Evolutionary conservation across 345 rosid genomes (phyloP).

Genomic region (Eucalyptus globulus): DNA sequence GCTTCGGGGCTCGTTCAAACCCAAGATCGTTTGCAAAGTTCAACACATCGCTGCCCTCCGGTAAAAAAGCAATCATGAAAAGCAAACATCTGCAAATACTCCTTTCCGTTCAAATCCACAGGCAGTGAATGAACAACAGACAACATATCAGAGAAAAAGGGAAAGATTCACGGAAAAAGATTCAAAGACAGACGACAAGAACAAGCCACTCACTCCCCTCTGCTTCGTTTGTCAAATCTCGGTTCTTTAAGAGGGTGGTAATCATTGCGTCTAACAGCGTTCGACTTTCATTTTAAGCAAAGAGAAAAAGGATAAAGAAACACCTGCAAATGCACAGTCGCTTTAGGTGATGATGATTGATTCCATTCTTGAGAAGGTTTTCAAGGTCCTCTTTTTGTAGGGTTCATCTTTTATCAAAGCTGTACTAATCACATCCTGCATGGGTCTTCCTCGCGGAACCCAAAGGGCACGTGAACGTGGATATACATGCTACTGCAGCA

Average conservation of each 20-base stretch:
- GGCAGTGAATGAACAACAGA: background rate
- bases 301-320: background rate
- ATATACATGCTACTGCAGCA: background rate
- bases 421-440: background rate
- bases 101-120: background rate
- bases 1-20: background rate
- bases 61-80: background rate
- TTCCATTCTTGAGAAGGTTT: background rate
- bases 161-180: background rate
- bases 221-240: background rate
- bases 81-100: background rate
- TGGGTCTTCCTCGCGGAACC: background rate
- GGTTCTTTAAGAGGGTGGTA: background rate
- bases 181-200: background rate
- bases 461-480: background rate
- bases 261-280: background rate
- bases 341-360: background rate
- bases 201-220: background rate
- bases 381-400: background rate
- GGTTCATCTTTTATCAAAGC: background rate
- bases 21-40: background rate
- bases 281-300: background rate
- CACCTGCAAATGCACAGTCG: background rate
- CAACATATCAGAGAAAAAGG: background rate
- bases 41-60: background rate